Percentiles rank a stretch among this genome's conserved stretches.
These are phyloP conservation scores for Epichloe coenophiala DNA, from an alignment of 2,329 filamentous ascomycete genomes.

Conservation along the genomic window DNA sequence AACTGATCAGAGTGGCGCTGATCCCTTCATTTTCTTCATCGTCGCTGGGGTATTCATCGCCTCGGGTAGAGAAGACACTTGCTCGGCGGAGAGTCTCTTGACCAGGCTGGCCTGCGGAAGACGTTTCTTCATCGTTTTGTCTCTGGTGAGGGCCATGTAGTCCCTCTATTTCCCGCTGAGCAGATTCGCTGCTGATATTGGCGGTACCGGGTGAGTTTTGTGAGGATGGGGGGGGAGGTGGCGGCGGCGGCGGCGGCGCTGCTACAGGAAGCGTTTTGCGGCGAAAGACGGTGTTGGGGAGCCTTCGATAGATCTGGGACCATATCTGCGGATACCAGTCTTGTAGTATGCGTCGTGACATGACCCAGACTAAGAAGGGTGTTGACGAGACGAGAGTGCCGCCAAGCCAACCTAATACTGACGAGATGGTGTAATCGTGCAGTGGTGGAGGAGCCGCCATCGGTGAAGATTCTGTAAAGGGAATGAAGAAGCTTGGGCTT, in stretches of 20 bases:
- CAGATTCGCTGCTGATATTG: not conserved
- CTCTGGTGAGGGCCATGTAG: slow-evolving; percentile 9
- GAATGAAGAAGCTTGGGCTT: slow-evolving; percentile 35
- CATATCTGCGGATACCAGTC: slow-evolving; percentile 24
- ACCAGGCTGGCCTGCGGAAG: slow-evolving; percentile 13
- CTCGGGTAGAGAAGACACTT: slow-evolving; percentile 33
- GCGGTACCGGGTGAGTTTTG: not conserved
- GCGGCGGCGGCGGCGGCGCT: slow-evolving; percentile 9
- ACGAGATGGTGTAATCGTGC: slow-evolving; percentile 21
- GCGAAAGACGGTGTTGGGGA: slow-evolving; percentile 26
- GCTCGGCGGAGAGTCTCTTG: slow-evolving; percentile 26
- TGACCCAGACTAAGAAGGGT: slow-evolving; percentile 34
- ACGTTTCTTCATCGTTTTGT: slow-evolving; percentile 16
- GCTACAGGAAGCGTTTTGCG: slow-evolving; percentile 11
- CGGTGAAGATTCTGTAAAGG: slow-evolving; percentile 38
- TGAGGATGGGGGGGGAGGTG: slow-evolving; percentile 5
- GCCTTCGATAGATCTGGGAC: slow-evolving; percentile 21
- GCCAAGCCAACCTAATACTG: slow-evolving; percentile 30
- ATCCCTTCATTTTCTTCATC: slow-evolving; percentile 43
- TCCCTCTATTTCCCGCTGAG: not conserved
- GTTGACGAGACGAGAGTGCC: slow-evolving; percentile 27
- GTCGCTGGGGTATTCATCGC: slow-evolving; percentile 40
- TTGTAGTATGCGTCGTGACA: slow-evolving; percentile 26
- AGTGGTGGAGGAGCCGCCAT: slow-evolving; percentile 32
- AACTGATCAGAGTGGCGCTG: slow-evolving; percentile 44